Evolutionary conservation across 2,329 filamentous ascomycete species (phyloP).

Genomic region (Aspergillus sp.): DNA sequence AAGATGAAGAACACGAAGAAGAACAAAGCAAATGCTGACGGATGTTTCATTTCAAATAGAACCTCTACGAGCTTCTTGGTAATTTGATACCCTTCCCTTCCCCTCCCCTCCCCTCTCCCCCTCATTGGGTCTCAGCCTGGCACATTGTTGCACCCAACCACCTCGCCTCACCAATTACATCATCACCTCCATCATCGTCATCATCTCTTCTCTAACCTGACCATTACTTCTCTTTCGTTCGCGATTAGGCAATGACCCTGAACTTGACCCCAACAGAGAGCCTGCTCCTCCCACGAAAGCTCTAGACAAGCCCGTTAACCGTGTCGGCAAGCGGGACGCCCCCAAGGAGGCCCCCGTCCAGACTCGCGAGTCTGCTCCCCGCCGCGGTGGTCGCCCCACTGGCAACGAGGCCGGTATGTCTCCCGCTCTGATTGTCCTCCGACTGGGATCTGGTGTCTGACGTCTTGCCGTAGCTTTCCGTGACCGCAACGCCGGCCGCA

Average conservation of each 20-base stretch:
- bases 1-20: background rate
- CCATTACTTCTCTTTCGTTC: constrained; percentile 23
- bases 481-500: constrained; percentile 77
- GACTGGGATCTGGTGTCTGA: constrained; percentile 14
- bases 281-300: constrained; percentile 80
- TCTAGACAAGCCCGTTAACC: constrained; percentile 76
- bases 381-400: constrained; percentile 55
- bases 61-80: constrained; percentile 98
- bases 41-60: constrained; percentile 55
- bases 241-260: constrained; percentile 64
- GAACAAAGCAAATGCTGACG: constrained; percentile 35
- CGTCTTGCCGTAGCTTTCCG: constrained; percentile 68
- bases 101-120: constrained; percentile 21
- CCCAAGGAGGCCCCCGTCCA: constrained; percentile 66
- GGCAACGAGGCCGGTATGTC: constrained; percentile 87
- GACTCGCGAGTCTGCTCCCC: constrained; percentile 36
- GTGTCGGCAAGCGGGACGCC: constrained; percentile 83
- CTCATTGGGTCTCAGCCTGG: constrained; percentile 12
- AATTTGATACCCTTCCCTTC: constrained; percentile 37
- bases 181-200: constrained; percentile 10
- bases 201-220: constrained; percentile 25
- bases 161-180: constrained; percentile 23
- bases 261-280: constrained; percentile 71
- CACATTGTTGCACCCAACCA: constrained; percentile 1
- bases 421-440: constrained; percentile 4